These are phyloP conservation scores for Inonotus hispidus DNA, from an alignment of 1,284 basidiomycete species.

Conservation along the genomic window DNA sequence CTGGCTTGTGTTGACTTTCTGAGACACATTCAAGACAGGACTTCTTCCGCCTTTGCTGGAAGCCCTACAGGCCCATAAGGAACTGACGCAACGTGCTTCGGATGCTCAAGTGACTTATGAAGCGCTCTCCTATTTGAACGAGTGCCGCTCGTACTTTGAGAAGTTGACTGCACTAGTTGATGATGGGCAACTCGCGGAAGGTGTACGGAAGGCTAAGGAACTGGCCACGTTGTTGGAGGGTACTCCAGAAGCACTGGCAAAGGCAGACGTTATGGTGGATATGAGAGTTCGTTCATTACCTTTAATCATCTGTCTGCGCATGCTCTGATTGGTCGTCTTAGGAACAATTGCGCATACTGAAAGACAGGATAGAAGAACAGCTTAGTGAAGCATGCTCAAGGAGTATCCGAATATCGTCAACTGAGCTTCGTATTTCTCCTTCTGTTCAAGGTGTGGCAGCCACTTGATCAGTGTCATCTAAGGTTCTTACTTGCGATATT, in stretches of 20 bases:
- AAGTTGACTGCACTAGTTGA: conserved; percentile 40
- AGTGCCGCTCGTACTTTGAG: conserved; percentile 42
- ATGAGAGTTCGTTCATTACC: conserved; percentile 43
- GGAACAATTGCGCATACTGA: conserved; percentile 49
- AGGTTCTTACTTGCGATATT: not conserved
- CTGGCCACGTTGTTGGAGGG: conserved; percentile 41
- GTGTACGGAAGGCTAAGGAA: conserved; percentile 37
- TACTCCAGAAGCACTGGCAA: conserved; percentile 47
- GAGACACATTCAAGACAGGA: conserved; percentile 46
- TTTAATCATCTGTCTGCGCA: conserved; percentile 8
- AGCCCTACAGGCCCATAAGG: conserved; percentile 49
- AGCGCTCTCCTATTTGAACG: conserved; percentile 47
- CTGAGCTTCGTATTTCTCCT: conserved; percentile 43
- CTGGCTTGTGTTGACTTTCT: conserved; percentile 6
- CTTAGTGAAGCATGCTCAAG: conserved; percentile 61
- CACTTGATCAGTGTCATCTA: not conserved
- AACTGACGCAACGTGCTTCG: conserved; percentile 52
- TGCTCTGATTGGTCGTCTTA: conserved; percentile 24
- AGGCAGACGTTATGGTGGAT: conserved; percentile 47
- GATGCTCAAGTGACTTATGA: conserved; percentile 47
- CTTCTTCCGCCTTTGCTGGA: conserved; percentile 51
- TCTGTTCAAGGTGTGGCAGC: conserved; percentile 47
- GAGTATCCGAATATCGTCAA: conserved; percentile 46
- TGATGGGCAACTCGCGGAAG: conserved; percentile 56
- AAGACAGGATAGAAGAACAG: conserved; percentile 63